phyloP scores from a whole-genome alignment of 2,329 filamentous ascomycete genomes.

The Paecilomyces formosus region DNA sequence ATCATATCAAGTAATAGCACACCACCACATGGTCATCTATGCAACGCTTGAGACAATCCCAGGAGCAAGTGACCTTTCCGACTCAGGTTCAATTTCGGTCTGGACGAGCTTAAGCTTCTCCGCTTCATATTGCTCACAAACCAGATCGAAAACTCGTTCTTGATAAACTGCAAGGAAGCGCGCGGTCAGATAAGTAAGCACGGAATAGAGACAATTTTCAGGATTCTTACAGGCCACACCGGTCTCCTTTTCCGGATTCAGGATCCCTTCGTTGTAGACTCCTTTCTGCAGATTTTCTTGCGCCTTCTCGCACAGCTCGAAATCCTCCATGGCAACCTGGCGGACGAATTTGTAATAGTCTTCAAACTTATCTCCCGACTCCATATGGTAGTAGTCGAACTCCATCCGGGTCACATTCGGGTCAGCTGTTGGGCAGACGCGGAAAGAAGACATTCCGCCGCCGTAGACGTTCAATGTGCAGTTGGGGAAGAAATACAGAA shows the following conservation, averaged over 20 bases:
- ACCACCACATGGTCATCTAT: not conserved
- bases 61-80: constrained; percentile 3
- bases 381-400: constrained; percentile 52
- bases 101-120: constrained; percentile 21
- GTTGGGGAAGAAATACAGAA: constrained; percentile 52
- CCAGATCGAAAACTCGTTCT: constrained; percentile 38
- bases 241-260: constrained; percentile 50
- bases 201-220: constrained; percentile 5
- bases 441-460: constrained; percentile 51
- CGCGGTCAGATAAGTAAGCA: constrained; percentile 6
- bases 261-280: constrained; percentile 47
- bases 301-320: constrained; percentile 50
- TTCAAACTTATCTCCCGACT: constrained; percentile 46
- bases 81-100: not conserved
- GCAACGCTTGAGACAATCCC: constrained; percentile 3
- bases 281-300: constrained; percentile 48
- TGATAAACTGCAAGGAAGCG: constrained; percentile 33
- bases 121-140: constrained; percentile 34
- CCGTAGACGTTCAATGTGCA: constrained; percentile 52
- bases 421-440: constrained; percentile 45
- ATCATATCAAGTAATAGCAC: not conserved
- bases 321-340: constrained; percentile 51
- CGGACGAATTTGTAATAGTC: constrained; percentile 51
- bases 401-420: constrained; percentile 49
- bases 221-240: constrained; percentile 43